These are phyloP conservation scores for Lojkania enalia DNA, from an alignment of 2,329 filamentous ascomycete genomes.

Conservation along the genomic window DNA sequence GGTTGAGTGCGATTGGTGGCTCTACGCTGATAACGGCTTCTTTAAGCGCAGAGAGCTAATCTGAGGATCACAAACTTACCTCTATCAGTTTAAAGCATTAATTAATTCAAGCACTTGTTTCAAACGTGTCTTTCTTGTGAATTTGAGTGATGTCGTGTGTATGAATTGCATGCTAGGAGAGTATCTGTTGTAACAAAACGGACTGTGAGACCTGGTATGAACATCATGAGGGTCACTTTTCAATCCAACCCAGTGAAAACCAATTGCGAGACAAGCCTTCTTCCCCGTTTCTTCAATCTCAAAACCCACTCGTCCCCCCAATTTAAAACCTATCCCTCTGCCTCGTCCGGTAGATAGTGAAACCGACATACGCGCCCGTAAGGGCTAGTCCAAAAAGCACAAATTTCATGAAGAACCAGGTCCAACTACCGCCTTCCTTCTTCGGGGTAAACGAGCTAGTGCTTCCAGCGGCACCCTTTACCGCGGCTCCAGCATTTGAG, in stretches of 20 bases:
- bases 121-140: too few species aligned
- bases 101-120: background rate
- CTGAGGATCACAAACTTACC: conserved; percentile 29
- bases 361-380: conserved; percentile 81
- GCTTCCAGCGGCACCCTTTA: conserved; percentile 31
- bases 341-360: conserved; percentile 76
- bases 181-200: background rate
- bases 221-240: too few species aligned
- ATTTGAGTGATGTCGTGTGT: background rate
- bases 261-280: background rate
- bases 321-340: conserved; percentile 53
- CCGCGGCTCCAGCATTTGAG: conserved; percentile 23
- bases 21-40: background rate
- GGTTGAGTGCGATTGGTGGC: background rate
- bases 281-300: background rate
- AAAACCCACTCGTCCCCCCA: background rate
- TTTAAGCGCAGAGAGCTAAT: conserved; percentile 37
- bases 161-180: conserved; percentile 1
- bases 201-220: too few species aligned
- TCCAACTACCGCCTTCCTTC: conserved; percentile 60
- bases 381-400: conserved; percentile 71
- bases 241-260: background rate
- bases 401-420: conserved; percentile 79
- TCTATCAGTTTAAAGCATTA: too few species aligned
- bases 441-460: conserved; percentile 42